Conservation (phyloP, 1,284 basidiomycete species). For the Ustilago curta region DNA sequence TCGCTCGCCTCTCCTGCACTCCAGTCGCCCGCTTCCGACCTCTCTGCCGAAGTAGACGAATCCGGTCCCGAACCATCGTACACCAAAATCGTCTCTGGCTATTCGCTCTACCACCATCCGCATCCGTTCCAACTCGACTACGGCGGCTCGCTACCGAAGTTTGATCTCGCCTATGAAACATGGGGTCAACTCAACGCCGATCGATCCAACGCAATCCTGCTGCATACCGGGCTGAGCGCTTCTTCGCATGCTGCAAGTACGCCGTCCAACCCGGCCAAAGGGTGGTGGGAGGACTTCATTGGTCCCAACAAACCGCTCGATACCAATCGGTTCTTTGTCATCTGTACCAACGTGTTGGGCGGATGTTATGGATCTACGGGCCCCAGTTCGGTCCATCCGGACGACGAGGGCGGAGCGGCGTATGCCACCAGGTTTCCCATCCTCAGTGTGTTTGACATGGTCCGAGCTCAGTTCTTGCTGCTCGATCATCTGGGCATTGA, state of each 20-base stretch:
- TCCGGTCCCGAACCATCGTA: conserved; percentile 71
- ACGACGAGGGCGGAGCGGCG: conserved; percentile 71
- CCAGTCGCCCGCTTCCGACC: neutral
- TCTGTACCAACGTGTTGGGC: conserved; percentile 97
- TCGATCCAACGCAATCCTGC: conserved; percentile 90
- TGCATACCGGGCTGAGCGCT: conserved; percentile 95
- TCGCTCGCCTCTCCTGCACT: conserved; percentile 33
- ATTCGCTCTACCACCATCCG: conserved; percentile 68
- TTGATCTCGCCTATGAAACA: conserved; percentile 94
- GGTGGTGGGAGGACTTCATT: conserved; percentile 99
- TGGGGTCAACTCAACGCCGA: conserved; percentile 88
- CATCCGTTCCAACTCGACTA: conserved; percentile 81
- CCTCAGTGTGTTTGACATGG: conserved; percentile 95
- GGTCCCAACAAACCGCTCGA: conserved; percentile 90
- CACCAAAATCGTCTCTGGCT: conserved; percentile 70
- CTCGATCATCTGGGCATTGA: conserved; percentile 87
- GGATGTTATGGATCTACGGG: conserved; percentile 98
- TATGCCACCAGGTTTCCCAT: conserved; percentile 94
- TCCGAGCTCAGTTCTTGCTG: conserved; percentile 85
- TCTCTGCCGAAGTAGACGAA: conserved; percentile 30
- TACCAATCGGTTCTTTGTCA: conserved; percentile 90
- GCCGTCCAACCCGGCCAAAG: conserved; percentile 80
- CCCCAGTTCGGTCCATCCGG: conserved; percentile 82
- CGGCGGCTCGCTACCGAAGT: conserved; percentile 76
- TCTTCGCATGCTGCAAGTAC: conserved; percentile 94